Base-by-base conservation (phyloP, 2,329 filamentous ascomycete species). In the Hypoxylon rubiginosum region DNA sequence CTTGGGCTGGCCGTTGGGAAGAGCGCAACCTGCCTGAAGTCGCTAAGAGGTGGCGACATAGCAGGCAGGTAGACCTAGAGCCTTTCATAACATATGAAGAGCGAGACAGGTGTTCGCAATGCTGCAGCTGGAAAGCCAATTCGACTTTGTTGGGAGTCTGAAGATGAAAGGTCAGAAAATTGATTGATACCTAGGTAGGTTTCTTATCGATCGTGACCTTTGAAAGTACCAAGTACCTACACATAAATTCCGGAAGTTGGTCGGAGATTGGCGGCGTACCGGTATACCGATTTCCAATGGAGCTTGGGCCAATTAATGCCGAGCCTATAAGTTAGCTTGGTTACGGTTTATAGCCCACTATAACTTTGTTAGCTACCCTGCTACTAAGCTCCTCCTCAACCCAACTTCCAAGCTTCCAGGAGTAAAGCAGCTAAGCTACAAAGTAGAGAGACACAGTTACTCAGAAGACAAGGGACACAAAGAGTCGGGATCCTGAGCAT, bases 41-140 rank as follows among this genome's bases (percentile, higher is more conserved):
- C 64, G 72, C 72, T 64, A 72, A 65, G 66, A 68, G 62, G 62
- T 75, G 72, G 62, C 75, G 75, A 70, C 75, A 78, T 58, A 76
- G 63, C 61, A 77, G 67, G 62, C 76, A 78, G 52, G 72, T 64
- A 51, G 74, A 55, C 32, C 58, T 72, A 13, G 74, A 66, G 26
- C 70, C 57, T 69, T 64, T 77, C 76, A 78, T 78, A 68, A 67
- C 71, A 71, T 72, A 28, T 8, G 55, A 34, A 11, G n/a, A 36
- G 15, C 11, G 34, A 52, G 59, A 55, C 48, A 30, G 49, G 49
- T 36, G 26, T 63, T 43, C 28, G 36, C 34, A 39, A 54, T n/a
- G 50, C 49, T 13, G 54, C 28, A 50, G 34, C 34, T 15, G 39
- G 52, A 34, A 34, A n/a, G 26, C 8, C 32, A 15, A 11, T 11